A percentile compares a stretch with the other conserved stretches of the same genome.
phyloP scores from a whole-genome alignment of 73 alveolate genomes.

The Uronychia binucleata region DNA sequence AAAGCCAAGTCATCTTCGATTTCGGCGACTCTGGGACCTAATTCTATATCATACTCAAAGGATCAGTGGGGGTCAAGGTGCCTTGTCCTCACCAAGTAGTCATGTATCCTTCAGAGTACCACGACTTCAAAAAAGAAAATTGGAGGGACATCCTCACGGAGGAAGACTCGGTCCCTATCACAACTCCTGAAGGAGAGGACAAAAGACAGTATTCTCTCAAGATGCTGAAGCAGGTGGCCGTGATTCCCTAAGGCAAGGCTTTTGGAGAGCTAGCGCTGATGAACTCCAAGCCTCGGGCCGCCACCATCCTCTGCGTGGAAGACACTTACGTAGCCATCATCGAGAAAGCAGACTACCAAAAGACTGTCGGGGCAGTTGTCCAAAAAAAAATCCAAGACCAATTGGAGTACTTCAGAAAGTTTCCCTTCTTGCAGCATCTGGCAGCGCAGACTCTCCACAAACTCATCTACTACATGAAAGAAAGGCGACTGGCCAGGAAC shows the following conservation, averaged over 20 bases:
- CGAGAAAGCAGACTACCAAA: slow-evolving; percentile 28
- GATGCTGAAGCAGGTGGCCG: slow-evolving; percentile 36
- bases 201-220: slow-evolving; percentile 16
- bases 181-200: slow-evolving; percentile 5
- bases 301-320: slow-evolving; percentile 30
- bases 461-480: slow-evolving; percentile 49
- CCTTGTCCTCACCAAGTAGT: slow-evolving; percentile 36
- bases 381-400: slow-evolving; percentile 41
- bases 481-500: slow-evolving; percentile 23
- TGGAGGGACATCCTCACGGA: slow-evolving; percentile 29
- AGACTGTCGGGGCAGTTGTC: slow-evolving; percentile 26
- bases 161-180: slow-evolving; percentile 1
- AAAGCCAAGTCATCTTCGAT: neutral
- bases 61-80: slow-evolving; percentile 63
- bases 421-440: slow-evolving; percentile 27
- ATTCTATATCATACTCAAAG: slow-evolving; percentile 63
- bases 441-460: slow-evolving; percentile 44
- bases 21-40: slow-evolving; percentile 59
- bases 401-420: slow-evolving; percentile 35
- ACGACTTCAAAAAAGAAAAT: neutral
- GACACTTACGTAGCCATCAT: slow-evolving; percentile 33
- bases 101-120: slow-evolving; percentile 11
- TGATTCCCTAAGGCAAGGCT: slow-evolving; percentile 22
- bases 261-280: slow-evolving; percentile 67
- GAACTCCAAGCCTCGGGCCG: slow-evolving; percentile 52